phyloP scores from a whole-genome alignment of 2,329 filamentous ascomycete genomes.

The Fusarium sp. region DNA sequence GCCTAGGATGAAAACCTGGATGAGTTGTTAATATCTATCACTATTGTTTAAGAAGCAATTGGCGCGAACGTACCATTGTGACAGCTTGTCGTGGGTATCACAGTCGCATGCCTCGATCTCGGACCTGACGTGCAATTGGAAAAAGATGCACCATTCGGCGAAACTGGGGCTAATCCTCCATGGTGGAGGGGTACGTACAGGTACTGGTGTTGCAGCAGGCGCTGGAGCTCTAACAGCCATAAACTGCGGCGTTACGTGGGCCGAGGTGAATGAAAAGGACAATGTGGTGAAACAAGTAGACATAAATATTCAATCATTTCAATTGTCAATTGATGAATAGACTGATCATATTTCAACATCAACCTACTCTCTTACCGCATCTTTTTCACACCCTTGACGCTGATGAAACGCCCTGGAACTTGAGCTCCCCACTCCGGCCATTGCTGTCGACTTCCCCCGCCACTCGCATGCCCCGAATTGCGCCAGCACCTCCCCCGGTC shows the following conservation, averaged over 20 bases:
- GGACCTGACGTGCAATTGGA: conserved; percentile 24
- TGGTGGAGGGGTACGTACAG: not conserved
- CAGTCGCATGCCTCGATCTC: conserved; percentile 37
- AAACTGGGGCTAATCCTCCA: conserved; percentile 43
- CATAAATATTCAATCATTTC: not conserved
- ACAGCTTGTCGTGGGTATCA: conserved; percentile 32
- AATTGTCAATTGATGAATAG: not conserved
- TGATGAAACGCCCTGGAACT: conserved; percentile 38
- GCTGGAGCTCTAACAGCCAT: not conserved
- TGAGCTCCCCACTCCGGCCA: conserved; percentile 28
- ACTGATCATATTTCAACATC: not conserved
- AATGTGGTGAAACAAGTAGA: not conserved
- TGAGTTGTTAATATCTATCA: not conserved
- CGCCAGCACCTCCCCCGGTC: conserved; percentile 36
- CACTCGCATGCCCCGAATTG: conserved; percentile 31
- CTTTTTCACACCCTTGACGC: not conserved
- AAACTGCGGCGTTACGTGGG: not conserved
- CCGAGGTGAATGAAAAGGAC: not conserved
- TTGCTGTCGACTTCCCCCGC: conserved; percentile 11
- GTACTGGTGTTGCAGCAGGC: not conserved
- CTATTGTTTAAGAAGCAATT: not conserved
- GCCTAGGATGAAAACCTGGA: conserved; percentile 82
- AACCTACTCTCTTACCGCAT: not conserved
- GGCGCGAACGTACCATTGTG: conserved; percentile 36
- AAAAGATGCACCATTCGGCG: conserved; percentile 40